phyloP scores from a whole-genome alignment of 805 yeast species.

The Pichia manshurica region DNA sequence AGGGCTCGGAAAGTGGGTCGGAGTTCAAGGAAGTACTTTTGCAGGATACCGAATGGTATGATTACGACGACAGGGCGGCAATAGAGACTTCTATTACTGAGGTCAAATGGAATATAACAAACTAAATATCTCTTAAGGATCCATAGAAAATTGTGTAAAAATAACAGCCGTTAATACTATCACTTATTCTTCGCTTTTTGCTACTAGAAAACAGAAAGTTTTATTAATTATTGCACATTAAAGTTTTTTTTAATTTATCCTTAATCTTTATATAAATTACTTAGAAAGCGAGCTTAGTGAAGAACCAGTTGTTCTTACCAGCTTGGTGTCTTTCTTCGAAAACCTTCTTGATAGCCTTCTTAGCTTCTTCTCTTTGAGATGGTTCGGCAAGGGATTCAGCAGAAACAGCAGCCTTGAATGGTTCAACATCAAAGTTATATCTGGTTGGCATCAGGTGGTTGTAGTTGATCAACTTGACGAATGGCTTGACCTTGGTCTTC shows the following conservation, averaged over 20 bases:
- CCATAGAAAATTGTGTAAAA: no score
- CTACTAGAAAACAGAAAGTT: slow-evolving; percentile 10
- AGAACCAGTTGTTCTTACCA: slow-evolving; percentile 99
- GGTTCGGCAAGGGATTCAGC: slow-evolving; percentile 96
- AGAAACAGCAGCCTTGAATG: slow-evolving; percentile 85
- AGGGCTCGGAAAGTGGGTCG: slow-evolving; percentile 38
- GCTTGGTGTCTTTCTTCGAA: slow-evolving; percentile 99
- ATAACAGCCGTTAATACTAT: no score
- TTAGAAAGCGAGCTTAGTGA: slow-evolving; percentile 66
- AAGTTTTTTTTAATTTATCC: slow-evolving; percentile 10
- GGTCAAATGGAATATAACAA: slow-evolving; percentile 53
- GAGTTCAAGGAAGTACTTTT: slow-evolving; percentile 44
- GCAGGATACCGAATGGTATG: slow-evolving; percentile 86
- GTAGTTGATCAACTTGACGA: slow-evolving; percentile 98
- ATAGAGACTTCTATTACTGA: slow-evolving; percentile 79
- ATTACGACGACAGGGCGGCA: slow-evolving; percentile 81
- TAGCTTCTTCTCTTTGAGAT: slow-evolving; percentile 97
- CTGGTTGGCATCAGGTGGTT: slow-evolving; percentile 99
- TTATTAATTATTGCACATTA: slow-evolving; percentile 13
- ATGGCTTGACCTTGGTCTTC: slow-evolving; percentile 98
- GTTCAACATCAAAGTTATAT: slow-evolving; percentile 95
- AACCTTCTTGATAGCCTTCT: slow-evolving; percentile 97
- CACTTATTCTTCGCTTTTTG: no score
- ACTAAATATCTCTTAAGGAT: no score
- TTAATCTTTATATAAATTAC: slow-evolving; percentile 13